Percentiles rank a stretch among this genome's conserved stretches.
Conservation (phyloP, 768 basidiomycete species). For the Calocybe indica region DNA sequence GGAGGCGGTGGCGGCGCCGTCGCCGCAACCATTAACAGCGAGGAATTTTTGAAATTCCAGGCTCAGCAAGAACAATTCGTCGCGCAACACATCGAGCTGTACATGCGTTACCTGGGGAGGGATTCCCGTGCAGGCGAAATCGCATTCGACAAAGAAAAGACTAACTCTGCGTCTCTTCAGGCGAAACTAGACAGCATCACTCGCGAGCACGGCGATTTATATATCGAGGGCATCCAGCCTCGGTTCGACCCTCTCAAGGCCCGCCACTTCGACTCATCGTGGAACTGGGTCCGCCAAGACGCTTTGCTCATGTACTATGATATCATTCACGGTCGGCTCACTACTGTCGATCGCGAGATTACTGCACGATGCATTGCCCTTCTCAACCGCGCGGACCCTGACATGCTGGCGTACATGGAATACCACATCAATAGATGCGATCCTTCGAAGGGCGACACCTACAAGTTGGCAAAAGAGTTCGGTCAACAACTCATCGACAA, state of each 20-base stretch:
- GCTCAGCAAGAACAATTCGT: conserved; percentile 90
- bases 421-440: conserved; percentile 87
- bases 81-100: conserved; percentile 88
- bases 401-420: conserved; percentile 91
- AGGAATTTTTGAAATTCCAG: conserved; percentile 97
- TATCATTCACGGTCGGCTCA: conserved; percentile 93
- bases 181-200: conserved; percentile 82
- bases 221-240: conserved; percentile 93
- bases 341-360: conserved; percentile 92
- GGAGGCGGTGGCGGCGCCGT: conserved; percentile 59
- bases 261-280: conserved; percentile 96
- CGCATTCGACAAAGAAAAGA: conserved; percentile 83
- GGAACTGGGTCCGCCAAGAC: conserved; percentile 99
- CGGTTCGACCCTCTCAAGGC: conserved; percentile 94
- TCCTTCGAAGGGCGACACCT: conserved; percentile 80
- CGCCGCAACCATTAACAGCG: conserved; percentile 94
- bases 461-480: conserved; percentile 94
- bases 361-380: conserved; percentile 96
- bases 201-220: conserved; percentile 89
- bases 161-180: conserved; percentile 66
- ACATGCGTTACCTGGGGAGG: conserved; percentile 93
- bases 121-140: conserved; percentile 93
- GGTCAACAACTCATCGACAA: conserved; percentile 95
- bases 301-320: conserved; percentile 97
- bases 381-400: conserved; percentile 95